These are phyloP conservation scores for Sporothrix mexicana DNA, from an alignment of 2,329 filamentous ascomycete genomes.

Conservation along the genomic window DNA sequence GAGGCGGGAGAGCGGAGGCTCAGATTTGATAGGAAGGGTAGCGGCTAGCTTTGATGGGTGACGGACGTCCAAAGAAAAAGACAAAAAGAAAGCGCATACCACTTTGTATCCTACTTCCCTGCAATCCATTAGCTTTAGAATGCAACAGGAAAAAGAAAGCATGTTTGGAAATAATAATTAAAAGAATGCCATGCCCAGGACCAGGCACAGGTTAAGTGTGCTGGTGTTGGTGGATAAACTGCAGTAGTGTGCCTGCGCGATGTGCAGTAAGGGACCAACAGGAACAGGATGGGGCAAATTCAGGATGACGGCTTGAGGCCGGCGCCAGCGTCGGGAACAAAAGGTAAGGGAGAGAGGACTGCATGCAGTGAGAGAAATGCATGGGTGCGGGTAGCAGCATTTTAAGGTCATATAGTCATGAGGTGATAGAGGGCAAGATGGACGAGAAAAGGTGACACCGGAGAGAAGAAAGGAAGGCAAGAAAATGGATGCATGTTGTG, in stretches of 20 bases:
- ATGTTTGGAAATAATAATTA: conserved; percentile 14
- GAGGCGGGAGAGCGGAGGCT: conserved; percentile 1
- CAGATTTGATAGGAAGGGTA: neutral
- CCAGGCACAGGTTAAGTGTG: too few species aligned
- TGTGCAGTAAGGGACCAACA: conserved; percentile 13
- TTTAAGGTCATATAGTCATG: neutral
- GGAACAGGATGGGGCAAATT: conserved; percentile 5
- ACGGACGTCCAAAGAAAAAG: neutral
- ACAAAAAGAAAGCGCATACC: neutral
- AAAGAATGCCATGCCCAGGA: conserved; percentile 2
- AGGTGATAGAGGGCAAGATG: neutral
- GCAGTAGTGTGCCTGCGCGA: neutral
- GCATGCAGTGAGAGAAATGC: conserved; percentile 1
- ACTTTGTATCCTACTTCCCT: neutral
- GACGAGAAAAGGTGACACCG: neutral
- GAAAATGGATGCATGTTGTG: conserved; percentile 2
- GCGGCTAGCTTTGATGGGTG: conserved; percentile 1
- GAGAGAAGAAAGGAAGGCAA: neutral
- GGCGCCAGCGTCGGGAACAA: neutral
- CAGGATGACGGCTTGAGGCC: neutral
- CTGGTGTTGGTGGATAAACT: neutral
- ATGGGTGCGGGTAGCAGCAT: neutral
- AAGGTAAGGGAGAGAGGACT: conserved; percentile 21
- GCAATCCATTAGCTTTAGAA: neutral
- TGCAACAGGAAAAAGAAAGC: neutral